Evolutionary conservation across 2,329 filamentous ascomycete species (phyloP), one percentile per base, ranked within the genome.

Genomic region (Aspergillus fijiensis): DNA sequence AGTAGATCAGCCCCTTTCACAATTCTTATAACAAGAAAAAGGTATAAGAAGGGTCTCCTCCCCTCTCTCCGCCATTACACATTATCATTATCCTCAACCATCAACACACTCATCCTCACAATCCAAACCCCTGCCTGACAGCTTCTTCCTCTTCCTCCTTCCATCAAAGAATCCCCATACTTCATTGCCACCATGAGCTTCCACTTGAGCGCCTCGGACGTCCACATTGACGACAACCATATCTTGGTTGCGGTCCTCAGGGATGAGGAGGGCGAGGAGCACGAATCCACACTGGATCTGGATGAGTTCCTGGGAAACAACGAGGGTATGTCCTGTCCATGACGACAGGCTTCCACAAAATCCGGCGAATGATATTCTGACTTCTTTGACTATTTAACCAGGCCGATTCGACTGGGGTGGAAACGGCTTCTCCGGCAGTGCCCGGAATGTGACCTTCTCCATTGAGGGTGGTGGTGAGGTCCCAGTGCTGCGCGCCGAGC

Each of bases 371-470:
- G 16, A 19, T 45, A 45, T 45, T 45, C 39, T 45, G 16, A 45
- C 39, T 16, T 3, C n/a, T 29, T 57, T 49, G 51, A 5, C 12
- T 25, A n/a, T 35, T 0, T 23, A 12, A n/a, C 47, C 33, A 66
- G 64, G 64, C 12, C 45, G 5, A 23, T 64, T 66, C 21, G 31
- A 57, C 19, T 66, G 64, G 64, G 64, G 57, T 1, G 64, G 64
- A 1, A 14, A 16, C 11, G 39, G 55, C 56, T 66, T 66, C 51
- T 58, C 59, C 23, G 47, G 55, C 3, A 57, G 21, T 12, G 63
- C 64, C 31, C 35, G 55, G n/a, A 14, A 58, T 2, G 58, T 66
- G 25, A 4, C 27, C 27, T 66, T 66, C 49, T 5, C 21, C 5
- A 60, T 65, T 25, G 64, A 66, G 54, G 64, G 64, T 3, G 64